A percentile compares a stretch with the other conserved stretches of the same genome.
These are phyloP conservation scores for Kluyveromyces dobzhanskii DNA, from an alignment of 805 yeast genomes.

Conservation along the genomic window DNA sequence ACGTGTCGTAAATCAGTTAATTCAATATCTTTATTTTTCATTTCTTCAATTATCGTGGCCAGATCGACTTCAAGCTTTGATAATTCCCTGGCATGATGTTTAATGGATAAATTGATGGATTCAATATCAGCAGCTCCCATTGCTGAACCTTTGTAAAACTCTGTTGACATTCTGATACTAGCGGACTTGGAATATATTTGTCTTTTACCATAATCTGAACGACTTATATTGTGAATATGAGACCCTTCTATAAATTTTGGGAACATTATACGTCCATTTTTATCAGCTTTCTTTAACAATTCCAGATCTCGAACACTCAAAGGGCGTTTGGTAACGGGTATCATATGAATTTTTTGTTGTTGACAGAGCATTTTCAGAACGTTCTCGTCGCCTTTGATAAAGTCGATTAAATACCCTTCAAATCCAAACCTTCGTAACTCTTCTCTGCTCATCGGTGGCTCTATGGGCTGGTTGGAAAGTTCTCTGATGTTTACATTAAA, in stretches of 20 bases:
- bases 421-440: constrained; percentile 50
- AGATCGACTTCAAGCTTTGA: neutral
- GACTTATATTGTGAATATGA: constrained; percentile 39
- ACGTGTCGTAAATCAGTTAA: neutral
- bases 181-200: constrained; percentile 35
- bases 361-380: constrained; percentile 69
- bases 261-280: constrained; percentile 38
- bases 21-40: neutral
- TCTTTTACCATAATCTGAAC: constrained; percentile 57
- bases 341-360: constrained; percentile 37
- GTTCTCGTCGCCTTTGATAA: constrained; percentile 59
- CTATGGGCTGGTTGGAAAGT: constrained; percentile 13
- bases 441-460: constrained; percentile 24
- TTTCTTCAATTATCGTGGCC: neutral
- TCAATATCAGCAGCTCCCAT: constrained; percentile 15
- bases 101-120: constrained; percentile 6
- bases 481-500: constrained; percentile 54
- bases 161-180: constrained; percentile 11
- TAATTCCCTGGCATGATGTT: constrained; percentile 11
- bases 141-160: constrained; percentile 19
- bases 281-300: constrained; percentile 29
- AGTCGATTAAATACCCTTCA: constrained; percentile 71
- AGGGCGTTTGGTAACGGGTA: constrained; percentile 55
- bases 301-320: constrained; percentile 35
- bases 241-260: constrained; percentile 54